A percentile compares a stretch with the other conserved stretches of the same genome.
Conservation (phyloP, 495 filamentous ascomycete species). For the Hypoxylon cercidicola region DNA sequence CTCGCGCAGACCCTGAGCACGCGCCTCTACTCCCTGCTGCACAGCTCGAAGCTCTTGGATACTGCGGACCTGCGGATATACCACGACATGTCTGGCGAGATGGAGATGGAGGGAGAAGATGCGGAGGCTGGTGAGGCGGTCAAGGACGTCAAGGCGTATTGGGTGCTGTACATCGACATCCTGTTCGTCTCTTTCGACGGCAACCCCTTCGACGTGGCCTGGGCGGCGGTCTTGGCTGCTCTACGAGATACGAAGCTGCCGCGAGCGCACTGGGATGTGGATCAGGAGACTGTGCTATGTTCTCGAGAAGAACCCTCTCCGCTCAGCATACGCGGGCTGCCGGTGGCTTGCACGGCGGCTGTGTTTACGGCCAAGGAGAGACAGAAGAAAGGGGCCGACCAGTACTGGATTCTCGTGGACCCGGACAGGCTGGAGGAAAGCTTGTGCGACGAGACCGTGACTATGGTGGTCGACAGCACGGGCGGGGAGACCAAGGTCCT, state of each 20-base stretch:
- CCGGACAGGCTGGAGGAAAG: constrained; percentile 91
- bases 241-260: constrained; percentile 82
- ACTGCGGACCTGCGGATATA: constrained; percentile 73
- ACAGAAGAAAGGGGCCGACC: constrained; percentile 57
- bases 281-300: constrained; percentile 81
- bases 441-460: constrained; percentile 77
- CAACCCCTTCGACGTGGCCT: constrained; percentile 89
- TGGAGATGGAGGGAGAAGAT: constrained; percentile 55
- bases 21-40: constrained; percentile 77
- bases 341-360: constrained; percentile 76
- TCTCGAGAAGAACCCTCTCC: constrained; percentile 62
- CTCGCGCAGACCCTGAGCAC: constrained; percentile 86
- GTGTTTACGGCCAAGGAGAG: constrained; percentile 77
- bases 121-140: constrained; percentile 39
- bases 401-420: constrained; percentile 83
- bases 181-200: constrained; percentile 91
- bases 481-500: constrained; percentile 65
- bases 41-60: constrained; percentile 70
- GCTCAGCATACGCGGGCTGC: constrained; percentile 67
- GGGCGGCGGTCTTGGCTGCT: constrained; percentile 86
- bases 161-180: constrained; percentile 92
- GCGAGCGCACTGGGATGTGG: constrained; percentile 83
- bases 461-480: constrained; percentile 74
- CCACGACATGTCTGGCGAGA: constrained; percentile 62
- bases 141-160: constrained; percentile 80